phyloP scores from a whole-genome alignment of 2,329 filamentous ascomycete genomes.

The Nothophoma quercina region DNA sequence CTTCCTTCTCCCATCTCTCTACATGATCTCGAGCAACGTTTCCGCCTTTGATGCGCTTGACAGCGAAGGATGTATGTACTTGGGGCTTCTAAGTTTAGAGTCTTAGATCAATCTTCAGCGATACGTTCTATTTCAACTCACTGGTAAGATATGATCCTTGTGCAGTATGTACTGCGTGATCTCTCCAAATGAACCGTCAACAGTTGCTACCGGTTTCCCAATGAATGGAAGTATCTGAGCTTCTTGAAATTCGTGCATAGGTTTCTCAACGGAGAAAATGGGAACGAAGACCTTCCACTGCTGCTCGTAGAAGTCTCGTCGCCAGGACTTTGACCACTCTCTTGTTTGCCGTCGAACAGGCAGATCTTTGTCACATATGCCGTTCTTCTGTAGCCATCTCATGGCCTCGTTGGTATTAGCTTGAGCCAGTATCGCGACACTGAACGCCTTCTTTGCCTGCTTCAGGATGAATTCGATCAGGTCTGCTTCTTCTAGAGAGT shows the following conservation, averaged over 20 bases:
- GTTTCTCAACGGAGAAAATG: background rate
- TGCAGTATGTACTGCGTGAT: slow-evolving; percentile 21
- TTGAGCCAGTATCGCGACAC: background rate
- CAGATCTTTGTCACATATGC: background rate
- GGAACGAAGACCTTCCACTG: slow-evolving; percentile 7
- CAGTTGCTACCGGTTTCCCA: too few species aligned
- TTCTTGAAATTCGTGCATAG: background rate
- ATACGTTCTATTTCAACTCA: background rate
- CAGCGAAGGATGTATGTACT: background rate
- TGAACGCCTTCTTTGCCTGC: background rate
- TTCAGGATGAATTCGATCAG: background rate
- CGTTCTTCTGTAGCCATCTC: background rate
- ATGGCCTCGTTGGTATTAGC: background rate
- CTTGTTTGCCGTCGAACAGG: background rate
- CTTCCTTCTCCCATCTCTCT: background rate
- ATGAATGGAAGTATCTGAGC: too few species aligned
- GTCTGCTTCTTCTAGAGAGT: background rate
- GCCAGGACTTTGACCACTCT: background rate
- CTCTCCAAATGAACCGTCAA: slow-evolving; percentile 13
- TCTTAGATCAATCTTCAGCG: slow-evolving; percentile 16
- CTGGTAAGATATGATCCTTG: slow-evolving; percentile 11
- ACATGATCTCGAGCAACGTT: background rate
- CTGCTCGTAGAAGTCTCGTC: background rate
- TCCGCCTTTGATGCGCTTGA: background rate
- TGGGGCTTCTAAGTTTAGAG: background rate